Evolutionary conservation across 2,329 filamentous ascomycete genomes (phyloP).

Genomic region (Ceratocystis eucalypticola): DNA sequence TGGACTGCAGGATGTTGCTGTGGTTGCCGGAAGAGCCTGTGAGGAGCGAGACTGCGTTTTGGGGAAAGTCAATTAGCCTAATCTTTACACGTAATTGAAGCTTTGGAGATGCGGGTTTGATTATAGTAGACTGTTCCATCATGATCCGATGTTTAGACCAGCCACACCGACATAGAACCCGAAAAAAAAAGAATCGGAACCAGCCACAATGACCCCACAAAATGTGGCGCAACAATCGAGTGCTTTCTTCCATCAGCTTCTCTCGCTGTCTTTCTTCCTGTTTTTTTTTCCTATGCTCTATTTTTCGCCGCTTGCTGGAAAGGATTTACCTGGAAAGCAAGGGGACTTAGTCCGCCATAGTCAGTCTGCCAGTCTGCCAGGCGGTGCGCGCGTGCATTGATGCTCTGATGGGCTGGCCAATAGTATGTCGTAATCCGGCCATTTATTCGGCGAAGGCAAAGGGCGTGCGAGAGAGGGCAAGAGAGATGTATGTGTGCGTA

Average conservation of each 20-base stretch:
- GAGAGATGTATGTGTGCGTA: not conserved
- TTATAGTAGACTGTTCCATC: too few relatives aligned
- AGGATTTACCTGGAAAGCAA: not conserved
- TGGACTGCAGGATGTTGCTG: not conserved
- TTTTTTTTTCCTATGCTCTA: not conserved
- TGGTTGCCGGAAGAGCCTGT: not conserved
- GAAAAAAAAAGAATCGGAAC: too few relatives aligned
- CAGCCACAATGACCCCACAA: too few relatives aligned
- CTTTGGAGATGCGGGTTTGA: too few relatives aligned
- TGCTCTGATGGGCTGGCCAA: not conserved
- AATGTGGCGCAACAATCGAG: too few relatives aligned
- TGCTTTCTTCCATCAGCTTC: conserved; percentile 4
- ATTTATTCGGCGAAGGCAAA: conserved; percentile 14
- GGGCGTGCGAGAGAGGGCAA: not conserved
- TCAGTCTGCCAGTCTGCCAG: too few relatives aligned
- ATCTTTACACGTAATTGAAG: too few relatives aligned
- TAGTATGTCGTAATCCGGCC: conserved; percentile 6
- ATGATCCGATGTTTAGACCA: too few relatives aligned
- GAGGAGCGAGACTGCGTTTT: too few relatives aligned
- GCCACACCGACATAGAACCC: too few relatives aligned
- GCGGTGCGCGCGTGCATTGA: not conserved
- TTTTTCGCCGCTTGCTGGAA: not conserved
- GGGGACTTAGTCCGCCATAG: not conserved
- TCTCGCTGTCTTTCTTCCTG: not conserved
- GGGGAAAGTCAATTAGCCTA: too few relatives aligned